phyloP scores from a whole-genome alignment of 139 green algal species.

The Chlamydomonas schloesseri region DNA sequence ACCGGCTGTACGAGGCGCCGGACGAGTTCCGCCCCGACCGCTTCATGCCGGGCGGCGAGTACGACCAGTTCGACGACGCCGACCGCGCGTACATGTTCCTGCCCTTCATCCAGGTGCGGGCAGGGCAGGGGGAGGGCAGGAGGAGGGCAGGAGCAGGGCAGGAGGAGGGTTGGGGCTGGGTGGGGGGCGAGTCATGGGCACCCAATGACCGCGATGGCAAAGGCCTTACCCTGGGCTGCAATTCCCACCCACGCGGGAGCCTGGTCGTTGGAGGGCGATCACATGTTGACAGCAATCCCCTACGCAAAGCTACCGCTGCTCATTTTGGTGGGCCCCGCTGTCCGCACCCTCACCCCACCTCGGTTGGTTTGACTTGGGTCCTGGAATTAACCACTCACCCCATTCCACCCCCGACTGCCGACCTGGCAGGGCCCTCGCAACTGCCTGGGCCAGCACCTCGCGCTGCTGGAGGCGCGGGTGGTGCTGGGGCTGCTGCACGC shows the following conservation, averaged over 20 bases:
- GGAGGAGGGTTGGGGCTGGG: background rate
- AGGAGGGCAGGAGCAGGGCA: too few relatives aligned
- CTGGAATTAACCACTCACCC: too few relatives aligned
- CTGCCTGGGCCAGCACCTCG: conserved; percentile 92
- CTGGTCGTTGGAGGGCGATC: too few relatives aligned
- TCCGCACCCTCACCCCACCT: too few relatives aligned
- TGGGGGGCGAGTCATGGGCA: background rate
- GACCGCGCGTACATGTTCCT: conserved; percentile 91
- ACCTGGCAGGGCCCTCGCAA: conserved; percentile 83
- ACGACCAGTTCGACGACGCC: conserved; percentile 86
- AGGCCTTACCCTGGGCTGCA: too few relatives aligned
- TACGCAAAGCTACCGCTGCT: too few relatives aligned
- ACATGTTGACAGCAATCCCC: too few relatives aligned
- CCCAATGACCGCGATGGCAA: too few relatives aligned
- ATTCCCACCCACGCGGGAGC: too few relatives aligned
- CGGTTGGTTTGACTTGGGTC: too few relatives aligned
- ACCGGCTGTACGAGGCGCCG: conserved; percentile 89
- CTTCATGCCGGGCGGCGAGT: conserved; percentile 91
- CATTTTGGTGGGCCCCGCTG: too few relatives aligned
- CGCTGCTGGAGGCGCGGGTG: conserved; percentile 89
- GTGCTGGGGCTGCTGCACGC: conserved; percentile 84
- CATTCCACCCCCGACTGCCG: too few relatives aligned
- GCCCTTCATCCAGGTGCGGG: conserved; percentile 90
- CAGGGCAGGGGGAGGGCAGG: background rate
- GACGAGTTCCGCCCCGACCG: conserved; percentile 82